Evolutionary conservation across 306 rosid genomes (phyloP).

Genomic region (Quercus agrifolia): DNA sequence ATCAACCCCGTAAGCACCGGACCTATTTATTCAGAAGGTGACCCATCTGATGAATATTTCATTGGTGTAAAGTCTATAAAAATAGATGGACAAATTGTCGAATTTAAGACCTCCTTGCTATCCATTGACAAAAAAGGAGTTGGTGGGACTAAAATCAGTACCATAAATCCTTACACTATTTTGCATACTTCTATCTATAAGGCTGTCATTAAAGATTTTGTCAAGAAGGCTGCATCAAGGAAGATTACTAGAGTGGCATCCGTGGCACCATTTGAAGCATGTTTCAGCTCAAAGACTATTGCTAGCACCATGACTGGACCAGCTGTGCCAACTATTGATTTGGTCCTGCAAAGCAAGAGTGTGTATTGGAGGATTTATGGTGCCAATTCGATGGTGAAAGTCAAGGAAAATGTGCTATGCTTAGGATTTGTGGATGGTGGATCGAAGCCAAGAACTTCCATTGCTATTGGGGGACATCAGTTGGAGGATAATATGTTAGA

Average conservation of each 20-base stretch:
- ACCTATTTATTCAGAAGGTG: constrained; percentile 17
- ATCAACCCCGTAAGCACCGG: constrained; percentile 42
- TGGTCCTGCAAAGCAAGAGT: constrained; percentile 43
- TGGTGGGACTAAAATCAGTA: constrained; percentile 76
- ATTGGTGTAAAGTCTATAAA: constrained; percentile 51
- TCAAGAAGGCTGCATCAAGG: constrained; percentile 1
- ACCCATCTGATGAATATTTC: constrained; percentile 50
- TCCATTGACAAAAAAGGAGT: constrained; percentile 34
- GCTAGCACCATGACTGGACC: constrained; percentile 34
- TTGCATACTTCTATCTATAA: constrained; percentile 53
- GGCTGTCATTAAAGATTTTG: constrained; percentile 38
- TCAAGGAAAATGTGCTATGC: constrained; percentile 38
- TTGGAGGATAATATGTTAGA: constrained; percentile 53
- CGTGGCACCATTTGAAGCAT: constrained; percentile 50
- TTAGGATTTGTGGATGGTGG: constrained; percentile 65
- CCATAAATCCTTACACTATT: constrained; percentile 45
- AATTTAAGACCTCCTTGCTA: constrained; percentile 34
- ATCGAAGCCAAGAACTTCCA: constrained; percentile 34
- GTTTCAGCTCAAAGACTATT: constrained; percentile 28
- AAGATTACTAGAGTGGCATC: constrained; percentile 24
- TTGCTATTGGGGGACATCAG: constrained; percentile 57
- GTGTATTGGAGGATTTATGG: constrained; percentile 51
- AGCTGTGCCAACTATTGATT: constrained; percentile 35
- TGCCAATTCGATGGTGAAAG: constrained; percentile 54
- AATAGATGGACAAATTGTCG: constrained; percentile 27